These are phyloP conservation scores for Pseudisothecium myosuroides DNA, from an alignment of 225 moss, liverwort and hornwort genomes.

Conservation along the genomic window DNA sequence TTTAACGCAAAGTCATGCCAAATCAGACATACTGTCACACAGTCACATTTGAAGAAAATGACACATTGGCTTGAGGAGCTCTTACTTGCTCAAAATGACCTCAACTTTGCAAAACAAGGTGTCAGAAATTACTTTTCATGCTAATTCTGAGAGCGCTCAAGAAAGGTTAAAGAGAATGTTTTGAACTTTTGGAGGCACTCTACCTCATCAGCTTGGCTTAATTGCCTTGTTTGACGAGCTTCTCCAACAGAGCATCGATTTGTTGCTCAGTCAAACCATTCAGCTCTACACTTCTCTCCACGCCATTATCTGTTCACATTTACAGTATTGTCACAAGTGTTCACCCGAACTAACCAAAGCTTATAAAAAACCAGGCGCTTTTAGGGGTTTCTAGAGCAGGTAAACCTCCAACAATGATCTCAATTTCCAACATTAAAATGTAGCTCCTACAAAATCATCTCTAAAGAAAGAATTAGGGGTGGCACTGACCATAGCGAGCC, in stretches of 20 bases:
- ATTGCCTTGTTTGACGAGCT: slow-evolving; percentile 40
- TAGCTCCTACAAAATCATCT: background rate
- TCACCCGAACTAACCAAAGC: background rate
- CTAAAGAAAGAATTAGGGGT: background rate
- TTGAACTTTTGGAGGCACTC: background rate
- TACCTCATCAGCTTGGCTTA: slow-evolving; percentile 1
- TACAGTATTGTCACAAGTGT: background rate
- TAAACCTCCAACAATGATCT: background rate
- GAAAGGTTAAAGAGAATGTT: background rate
- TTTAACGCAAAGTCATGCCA: background rate
- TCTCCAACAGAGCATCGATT: slow-evolving; percentile 73
- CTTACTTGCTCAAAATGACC: background rate
- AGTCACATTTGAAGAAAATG: background rate
- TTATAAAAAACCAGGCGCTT: background rate
- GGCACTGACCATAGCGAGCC: slow-evolving; percentile 74
- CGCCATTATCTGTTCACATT: slow-evolving; percentile 59
- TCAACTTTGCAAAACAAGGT: background rate
- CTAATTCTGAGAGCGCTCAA: background rate
- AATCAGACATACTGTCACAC: background rate
- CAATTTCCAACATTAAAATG: background rate
- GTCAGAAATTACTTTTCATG: background rate
- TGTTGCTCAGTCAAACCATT: slow-evolving; percentile 82
- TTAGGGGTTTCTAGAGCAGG: background rate
- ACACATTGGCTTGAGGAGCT: background rate
- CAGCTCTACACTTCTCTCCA: slow-evolving; percentile 71